Evolutionary conservation across 164 flowering plant species (phyloP), one percentile per base, ranked within the genome.

Genomic region (Houttuynia cordata): DNA sequence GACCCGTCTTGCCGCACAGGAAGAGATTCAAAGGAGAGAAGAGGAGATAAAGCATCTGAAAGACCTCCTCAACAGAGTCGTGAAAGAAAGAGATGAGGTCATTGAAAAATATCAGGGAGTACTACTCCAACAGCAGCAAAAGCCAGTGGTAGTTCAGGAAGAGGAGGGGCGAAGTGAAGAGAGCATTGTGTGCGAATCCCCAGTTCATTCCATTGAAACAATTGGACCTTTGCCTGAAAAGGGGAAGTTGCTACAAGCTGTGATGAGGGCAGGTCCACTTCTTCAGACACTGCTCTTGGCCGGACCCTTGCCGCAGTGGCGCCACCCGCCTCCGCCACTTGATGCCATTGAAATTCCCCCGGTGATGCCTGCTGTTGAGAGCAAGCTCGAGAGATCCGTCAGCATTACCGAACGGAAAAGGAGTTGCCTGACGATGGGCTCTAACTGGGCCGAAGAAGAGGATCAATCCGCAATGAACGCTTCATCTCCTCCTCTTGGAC

Each of bases 261-360:
- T 92, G 10, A 75, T 76, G 70, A 86, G 79, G 52, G 81, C 95
- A 0, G 94, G 97, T 0, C 91, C 96, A 0, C 78, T 84, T 4
- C 86, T 92, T 49, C 80, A 84, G 68, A 81, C 90, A 14, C 84
- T 88, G 10, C 76, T 91, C 30, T 70, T 86, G 23, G 83, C 94
- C 1, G 96, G 92, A 4, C 80, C 92, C 0, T 84, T 91, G 42
- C 96, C 96, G 25, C n/a, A n/a, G n/a, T 88, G 91, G 96, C 69
- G 78, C 53, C 80, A 80, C 56, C 88, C 95, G 14, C 95, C 91
- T 20, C 83, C 84, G 1, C 62, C 72, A 22, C 78, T 54, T 9
- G 34, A 70, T 52, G 42, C 75, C 3, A 59, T 72, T 69, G 69
- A 74, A 13, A 72, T 80, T 19, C 83, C 86, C 0, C 81, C 81